These are phyloP conservation scores for Botrytis paeoniae DNA, from an alignment of 2,329 filamentous ascomycete species.

Conservation along the genomic window DNA sequence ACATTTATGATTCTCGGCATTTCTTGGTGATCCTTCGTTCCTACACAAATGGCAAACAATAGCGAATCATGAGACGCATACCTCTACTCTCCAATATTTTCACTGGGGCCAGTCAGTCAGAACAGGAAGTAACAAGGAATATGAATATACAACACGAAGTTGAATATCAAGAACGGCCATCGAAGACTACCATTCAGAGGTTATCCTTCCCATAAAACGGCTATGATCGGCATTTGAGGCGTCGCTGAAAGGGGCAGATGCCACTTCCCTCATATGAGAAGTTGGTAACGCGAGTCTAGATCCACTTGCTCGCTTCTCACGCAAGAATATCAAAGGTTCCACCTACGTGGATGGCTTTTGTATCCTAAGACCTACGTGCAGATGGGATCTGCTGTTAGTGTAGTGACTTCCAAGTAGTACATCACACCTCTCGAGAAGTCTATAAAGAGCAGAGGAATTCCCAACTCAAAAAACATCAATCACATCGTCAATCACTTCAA, in stretches of 20 bases:
- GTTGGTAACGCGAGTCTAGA: too few relatives aligned
- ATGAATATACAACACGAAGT: neutral
- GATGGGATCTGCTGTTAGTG: neutral
- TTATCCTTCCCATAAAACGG: neutral
- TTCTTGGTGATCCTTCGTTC: neutral
- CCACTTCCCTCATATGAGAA: neutral
- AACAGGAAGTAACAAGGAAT: neutral
- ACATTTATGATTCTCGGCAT: neutral
- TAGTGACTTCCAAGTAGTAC: neutral
- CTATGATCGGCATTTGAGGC: neutral
- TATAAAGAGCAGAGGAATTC: neutral
- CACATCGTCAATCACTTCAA: conserved; percentile 1
- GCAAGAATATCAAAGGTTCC: neutral
- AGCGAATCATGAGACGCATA: neutral
- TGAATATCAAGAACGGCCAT: neutral
- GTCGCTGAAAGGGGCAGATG: neutral
- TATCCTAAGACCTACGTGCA: neutral
- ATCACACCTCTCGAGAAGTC: neutral
- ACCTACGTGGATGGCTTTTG: neutral
- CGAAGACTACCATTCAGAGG: neutral
- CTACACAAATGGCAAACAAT: neutral
- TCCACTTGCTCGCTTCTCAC: neutral
- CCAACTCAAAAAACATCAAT: neutral
- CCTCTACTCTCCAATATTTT: neutral
- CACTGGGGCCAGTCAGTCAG: neutral